Percentiles rank a stretch among this genome's conserved stretches.
These are phyloP conservation scores for Xanthoconium separans DNA, from an alignment of 1,284 basidiomycete species.

Conservation along the genomic window DNA sequence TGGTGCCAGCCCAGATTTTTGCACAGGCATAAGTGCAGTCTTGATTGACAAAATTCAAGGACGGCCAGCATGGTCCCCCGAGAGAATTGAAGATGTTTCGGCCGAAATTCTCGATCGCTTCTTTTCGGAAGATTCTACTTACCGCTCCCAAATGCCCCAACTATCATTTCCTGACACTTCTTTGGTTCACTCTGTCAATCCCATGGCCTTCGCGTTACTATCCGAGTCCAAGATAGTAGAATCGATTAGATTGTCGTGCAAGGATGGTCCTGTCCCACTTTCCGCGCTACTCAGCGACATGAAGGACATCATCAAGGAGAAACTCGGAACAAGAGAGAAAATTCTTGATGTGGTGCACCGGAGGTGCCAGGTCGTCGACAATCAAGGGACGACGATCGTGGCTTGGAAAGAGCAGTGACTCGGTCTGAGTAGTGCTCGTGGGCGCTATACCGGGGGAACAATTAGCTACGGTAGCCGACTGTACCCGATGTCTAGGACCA, in stretches of 20 bases:
- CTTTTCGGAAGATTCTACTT: slow-evolving; percentile 53
- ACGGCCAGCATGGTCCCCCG: slow-evolving; percentile 68
- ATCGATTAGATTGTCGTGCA: slow-evolving; percentile 58
- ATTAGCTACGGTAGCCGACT: too few species aligned
- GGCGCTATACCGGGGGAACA: too few species aligned
- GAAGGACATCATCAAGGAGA: slow-evolving; percentile 47
- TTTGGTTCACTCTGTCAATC: slow-evolving; percentile 31
- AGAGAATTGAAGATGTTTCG: slow-evolving; percentile 56
- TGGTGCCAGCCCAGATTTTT: slow-evolving; percentile 80
- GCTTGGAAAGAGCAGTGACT: slow-evolving; percentile 57
- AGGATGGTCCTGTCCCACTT: slow-evolving; percentile 51
- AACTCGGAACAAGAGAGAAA: slow-evolving; percentile 74
- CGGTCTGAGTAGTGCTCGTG: slow-evolving; percentile 1
- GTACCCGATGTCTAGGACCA: too few species aligned
- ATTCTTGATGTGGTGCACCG: slow-evolving; percentile 69
- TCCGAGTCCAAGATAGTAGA: slow-evolving; percentile 64
- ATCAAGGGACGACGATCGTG: slow-evolving; percentile 54
- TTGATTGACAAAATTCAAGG: slow-evolving; percentile 58
- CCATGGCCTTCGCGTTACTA: slow-evolving; percentile 63
- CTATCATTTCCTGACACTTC: slow-evolving; percentile 45
- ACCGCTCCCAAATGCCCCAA: slow-evolving; percentile 47
- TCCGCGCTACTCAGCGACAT: slow-evolving; percentile 64
- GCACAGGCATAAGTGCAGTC: slow-evolving; percentile 74
- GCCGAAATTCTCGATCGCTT: slow-evolving; percentile 57
- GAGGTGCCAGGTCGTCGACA: slow-evolving; percentile 55